Evolutionary conservation across 495 filamentous ascomycete species (phyloP), one percentile per base, ranked within the genome.

Genomic region (Filosporella fistucella): DNA sequence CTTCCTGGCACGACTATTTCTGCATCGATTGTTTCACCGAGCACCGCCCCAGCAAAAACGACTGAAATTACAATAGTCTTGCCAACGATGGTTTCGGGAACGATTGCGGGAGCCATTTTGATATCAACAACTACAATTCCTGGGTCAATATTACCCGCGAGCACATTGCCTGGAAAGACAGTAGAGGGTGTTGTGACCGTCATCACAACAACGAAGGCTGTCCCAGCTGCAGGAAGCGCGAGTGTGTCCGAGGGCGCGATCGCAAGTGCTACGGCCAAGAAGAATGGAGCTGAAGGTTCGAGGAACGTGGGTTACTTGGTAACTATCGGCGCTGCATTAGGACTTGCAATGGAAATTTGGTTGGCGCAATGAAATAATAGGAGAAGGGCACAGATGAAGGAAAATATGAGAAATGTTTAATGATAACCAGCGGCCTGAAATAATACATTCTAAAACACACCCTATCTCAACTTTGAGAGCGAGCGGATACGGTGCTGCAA

Each of bases 1-100:
- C 10, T 59, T 18, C 39, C 51, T 11, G 56, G 8, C 8, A 55
- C 22, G 5, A 46, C 42, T 3, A 29, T 52, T 13, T 35, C 29
- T 10, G 35, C 22, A 26, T 44, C 33, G 1, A 52, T 45, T 0
- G 24, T 55, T 9, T 21, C 37, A 2, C 28, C 45, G 5, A 36
- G 40, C 17, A 54, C 43, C 8, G 22, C 54, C 16, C 23, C 47
- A 1, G 47, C 26, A 4, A 4, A 9, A 28, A 25, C 37, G 9
- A 17, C 34, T 7, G 37, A 35, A 6, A 24, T 30, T 7, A 45
- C 51, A 1, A 18, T 40, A 2, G 1, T 47, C 2, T 2, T 47
- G 3, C 26, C 33, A 1, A 16, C 16, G 5, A 47, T 38, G 3
- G 23, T 42, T 22, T 35, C 43, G 11, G 35, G 22, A 1, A 9